A percentile compares a stretch with the other conserved stretches of the same genome.
These are phyloP conservation scores for Arxiozyma bovina DNA, from an alignment of 1,139 yeast species.

Conservation along the genomic window DNA sequence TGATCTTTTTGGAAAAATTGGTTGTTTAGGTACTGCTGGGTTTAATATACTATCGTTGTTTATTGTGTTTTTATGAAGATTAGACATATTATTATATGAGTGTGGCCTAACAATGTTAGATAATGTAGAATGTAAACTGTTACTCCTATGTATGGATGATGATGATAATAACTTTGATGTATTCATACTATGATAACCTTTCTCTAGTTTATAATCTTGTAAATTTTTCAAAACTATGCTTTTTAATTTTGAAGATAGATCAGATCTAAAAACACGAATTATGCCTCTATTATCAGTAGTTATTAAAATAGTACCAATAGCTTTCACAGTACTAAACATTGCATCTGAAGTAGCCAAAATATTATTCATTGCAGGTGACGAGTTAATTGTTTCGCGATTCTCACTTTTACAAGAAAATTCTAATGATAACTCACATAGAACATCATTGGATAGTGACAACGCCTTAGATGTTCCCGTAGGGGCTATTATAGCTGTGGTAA, in stretches of 20 bases:
- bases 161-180: slow-evolving; percentile 11
- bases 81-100: slow-evolving; percentile 3
- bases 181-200: background rate
- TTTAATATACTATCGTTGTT: background rate
- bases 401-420: slow-evolving; percentile 26
- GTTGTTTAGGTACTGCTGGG: background rate
- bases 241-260: slow-evolving; percentile 46
- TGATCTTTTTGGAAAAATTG: background rate
- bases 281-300: slow-evolving; percentile 70
- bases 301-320: slow-evolving; percentile 41
- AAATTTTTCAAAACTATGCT: slow-evolving; percentile 25
- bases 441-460: slow-evolving; percentile 66
- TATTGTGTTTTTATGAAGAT: background rate
- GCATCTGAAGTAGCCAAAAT: background rate
- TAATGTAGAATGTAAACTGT: slow-evolving; percentile 1
- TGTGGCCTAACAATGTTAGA: slow-evolving; percentile 7
- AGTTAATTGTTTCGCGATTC: slow-evolving; percentile 2
- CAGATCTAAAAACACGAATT: slow-evolving; percentile 73
- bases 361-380: background rate
- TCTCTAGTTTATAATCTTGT: slow-evolving; percentile 11
- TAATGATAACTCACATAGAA: slow-evolving; percentile 55
- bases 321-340: slow-evolving; percentile 17
- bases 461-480: slow-evolving; percentile 62
- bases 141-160: slow-evolving; percentile 7
- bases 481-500: slow-evolving; percentile 72